These are phyloP conservation scores for Metschnikowia picachoensis DNA, from an alignment of 805 yeast species.

Conservation along the genomic window DNA sequence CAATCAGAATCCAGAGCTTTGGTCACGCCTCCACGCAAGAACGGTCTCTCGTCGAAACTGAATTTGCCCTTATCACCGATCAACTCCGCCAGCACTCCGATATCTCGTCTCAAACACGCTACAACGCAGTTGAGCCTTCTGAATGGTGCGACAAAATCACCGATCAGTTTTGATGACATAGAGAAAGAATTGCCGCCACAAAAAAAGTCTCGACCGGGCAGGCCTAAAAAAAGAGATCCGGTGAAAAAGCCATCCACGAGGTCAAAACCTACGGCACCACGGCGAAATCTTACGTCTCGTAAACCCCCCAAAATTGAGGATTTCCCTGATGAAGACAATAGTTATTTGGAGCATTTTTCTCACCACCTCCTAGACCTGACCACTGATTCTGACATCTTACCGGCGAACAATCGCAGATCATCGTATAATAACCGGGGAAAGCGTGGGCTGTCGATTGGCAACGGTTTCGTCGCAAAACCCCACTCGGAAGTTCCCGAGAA, in stretches of 20 bases:
- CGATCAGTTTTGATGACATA: conserved; percentile 11
- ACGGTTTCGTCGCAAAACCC: conserved; percentile 65
- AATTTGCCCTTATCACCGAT: conserved; percentile 9
- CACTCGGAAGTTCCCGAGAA: conserved; percentile 54
- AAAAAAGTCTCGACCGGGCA: conserved; percentile 2
- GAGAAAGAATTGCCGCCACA: conserved; percentile 3
- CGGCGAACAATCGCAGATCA: conserved; percentile 17
- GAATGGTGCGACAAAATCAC: neutral
- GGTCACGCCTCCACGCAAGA: conserved; percentile 5
- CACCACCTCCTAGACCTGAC: conserved; percentile 24
- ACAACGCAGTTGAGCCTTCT: conserved; percentile 10
- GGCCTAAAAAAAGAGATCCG: neutral
- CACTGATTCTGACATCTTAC: neutral
- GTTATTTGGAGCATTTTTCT: conserved; percentile 29
- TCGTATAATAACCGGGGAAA: conserved; percentile 63
- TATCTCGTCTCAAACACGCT: conserved; percentile 15
- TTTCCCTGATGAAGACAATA: conserved; percentile 16
- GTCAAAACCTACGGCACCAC: neutral
- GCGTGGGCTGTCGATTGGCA: conserved; percentile 69
- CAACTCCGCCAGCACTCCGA: conserved; percentile 15
- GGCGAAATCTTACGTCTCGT: neutral
- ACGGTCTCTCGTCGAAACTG: conserved; percentile 2
- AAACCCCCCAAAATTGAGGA: conserved; percentile 2
- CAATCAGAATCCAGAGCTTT: neutral
- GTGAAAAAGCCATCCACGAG: neutral